Base-by-base conservation (phyloP, 371 early-diverging fungal genomes). In the Mortierella sp. region DNA sequence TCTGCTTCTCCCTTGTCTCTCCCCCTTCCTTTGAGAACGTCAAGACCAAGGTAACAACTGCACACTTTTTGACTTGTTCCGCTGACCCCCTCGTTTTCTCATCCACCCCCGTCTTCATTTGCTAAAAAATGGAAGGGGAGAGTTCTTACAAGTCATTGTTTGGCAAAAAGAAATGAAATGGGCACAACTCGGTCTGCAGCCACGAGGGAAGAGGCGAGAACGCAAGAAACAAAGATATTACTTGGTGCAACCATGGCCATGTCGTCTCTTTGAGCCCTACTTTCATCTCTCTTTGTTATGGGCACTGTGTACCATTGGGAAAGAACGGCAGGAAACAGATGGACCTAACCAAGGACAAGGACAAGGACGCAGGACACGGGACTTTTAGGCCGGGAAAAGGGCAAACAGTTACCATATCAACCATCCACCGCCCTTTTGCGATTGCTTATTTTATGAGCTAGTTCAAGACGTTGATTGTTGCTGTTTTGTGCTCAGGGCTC, bases 1-100 rank as follows among this genome's bases (percentile, higher is more conserved):
- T 97, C 79, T 97, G 97, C 84, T 97, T 97, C 88, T 95, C 96
- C 26, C 90, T 97, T 60, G 96, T 96, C 80, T 94, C 94, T 68
- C 98, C 97, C 50, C 97, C 97, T 76, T 96, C 96, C 72, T 96
- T 97, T 79, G 97, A 97, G 87, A 98, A 98, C 90, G 97, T 97
- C 73, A 91, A 92, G 88, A 92, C 94, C 84, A 96, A 95, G 92
- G 94, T 93, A 92, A 14, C 14, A 26, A 58, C 26, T 50, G 50
- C 63, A 28, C 6, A 13, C 14, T 28, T 60, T 60, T 60, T 28
- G 13, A 14, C 28, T 14, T 28, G 28, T 60, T 60, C 60, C 28
- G 11, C 28, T 16, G 28, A 13, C 60, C 60, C 0, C 60, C 0
- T 28, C 60, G 9, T 6, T 58, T 58, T 58, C 24, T 54, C 54